Conservation (phyloP, 2,329 filamentous ascomycete genomes). For the Exophiala xenobiotica region DNA sequence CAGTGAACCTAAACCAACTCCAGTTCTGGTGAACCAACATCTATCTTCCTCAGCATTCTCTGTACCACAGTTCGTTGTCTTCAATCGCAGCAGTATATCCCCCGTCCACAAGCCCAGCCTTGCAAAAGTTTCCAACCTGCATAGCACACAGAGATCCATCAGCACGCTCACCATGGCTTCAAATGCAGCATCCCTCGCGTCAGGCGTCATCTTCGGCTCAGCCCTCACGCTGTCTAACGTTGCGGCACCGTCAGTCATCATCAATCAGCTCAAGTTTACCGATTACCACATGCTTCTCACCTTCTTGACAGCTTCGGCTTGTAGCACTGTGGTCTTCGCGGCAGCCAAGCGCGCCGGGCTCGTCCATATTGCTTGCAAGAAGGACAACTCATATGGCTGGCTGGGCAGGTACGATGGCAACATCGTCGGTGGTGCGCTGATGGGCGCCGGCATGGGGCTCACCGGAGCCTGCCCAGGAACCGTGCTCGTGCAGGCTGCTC, state of each 20-base stretch:
- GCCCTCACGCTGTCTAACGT: conserved; percentile 61
- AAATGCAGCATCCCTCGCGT: conserved; percentile 34
- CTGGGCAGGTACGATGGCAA: conserved; percentile 62
- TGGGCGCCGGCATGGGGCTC: conserved; percentile 64
- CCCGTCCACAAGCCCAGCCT: too few species aligned
- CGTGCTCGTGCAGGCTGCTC: conserved; percentile 59
- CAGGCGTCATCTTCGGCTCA: conserved; percentile 62
- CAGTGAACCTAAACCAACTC: too few species aligned
- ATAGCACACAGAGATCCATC: too few species aligned
- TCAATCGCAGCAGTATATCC: too few species aligned
- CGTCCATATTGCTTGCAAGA: conserved; percentile 46
- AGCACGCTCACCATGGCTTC: not conserved
- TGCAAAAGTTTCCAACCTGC: not conserved
- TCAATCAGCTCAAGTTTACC: conserved; percentile 58
- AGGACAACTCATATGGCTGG: conserved; percentile 53
- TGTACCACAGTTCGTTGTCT: too few species aligned
- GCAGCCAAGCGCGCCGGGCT: too few species aligned
- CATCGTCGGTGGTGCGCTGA: conserved; percentile 59
- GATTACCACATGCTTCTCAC: conserved; percentile 66
- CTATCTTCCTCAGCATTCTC: too few species aligned
- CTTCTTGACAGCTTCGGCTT: conserved; percentile 62
- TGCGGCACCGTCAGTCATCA: conserved; percentile 58
- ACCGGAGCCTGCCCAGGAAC: conserved; percentile 66
- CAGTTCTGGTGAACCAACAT: too few species aligned
- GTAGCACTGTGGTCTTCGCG: conserved; percentile 56